phyloP scores from a whole-genome alignment of 345 rosid species.

The Gossypium rotundifolium region DNA sequence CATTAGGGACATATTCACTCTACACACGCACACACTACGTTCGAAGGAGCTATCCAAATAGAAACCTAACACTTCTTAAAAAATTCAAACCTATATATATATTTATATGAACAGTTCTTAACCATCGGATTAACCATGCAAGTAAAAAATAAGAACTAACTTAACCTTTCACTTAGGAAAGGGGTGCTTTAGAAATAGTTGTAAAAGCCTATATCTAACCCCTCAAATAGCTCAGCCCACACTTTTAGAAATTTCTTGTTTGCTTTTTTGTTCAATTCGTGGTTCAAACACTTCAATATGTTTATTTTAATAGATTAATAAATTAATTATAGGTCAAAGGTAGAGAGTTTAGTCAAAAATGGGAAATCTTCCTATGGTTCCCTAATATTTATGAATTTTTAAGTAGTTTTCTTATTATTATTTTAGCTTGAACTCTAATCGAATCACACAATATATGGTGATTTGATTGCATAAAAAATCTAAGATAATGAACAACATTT shows the following conservation, averaged over 20 bases:
- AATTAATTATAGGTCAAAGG: neutral
- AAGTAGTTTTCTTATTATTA: no score
- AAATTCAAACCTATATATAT: no score
- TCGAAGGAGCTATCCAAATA: no score
- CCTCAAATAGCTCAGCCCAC: neutral
- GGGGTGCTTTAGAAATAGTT: neutral
- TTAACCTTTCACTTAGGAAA: neutral
- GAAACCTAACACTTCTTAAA: no score
- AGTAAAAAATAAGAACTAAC: no score
- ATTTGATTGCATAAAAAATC: no score
- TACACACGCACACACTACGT: no score
- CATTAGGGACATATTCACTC: accelerated
- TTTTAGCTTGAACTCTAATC: no score
- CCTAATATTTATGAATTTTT: neutral
- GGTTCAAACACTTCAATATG: neutral
- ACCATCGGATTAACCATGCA: no score
- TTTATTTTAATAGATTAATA: neutral
- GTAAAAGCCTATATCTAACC: neutral
- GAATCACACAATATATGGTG: no score
- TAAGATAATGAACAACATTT: no score
- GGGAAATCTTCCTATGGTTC: neutral
- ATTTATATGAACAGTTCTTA: no score
- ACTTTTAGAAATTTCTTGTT: neutral
- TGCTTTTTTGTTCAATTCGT: neutral
- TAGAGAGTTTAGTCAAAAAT: neutral